phyloP scores from a whole-genome alignment of 331 rosid species.

The Acacia pycnantha region DNA sequence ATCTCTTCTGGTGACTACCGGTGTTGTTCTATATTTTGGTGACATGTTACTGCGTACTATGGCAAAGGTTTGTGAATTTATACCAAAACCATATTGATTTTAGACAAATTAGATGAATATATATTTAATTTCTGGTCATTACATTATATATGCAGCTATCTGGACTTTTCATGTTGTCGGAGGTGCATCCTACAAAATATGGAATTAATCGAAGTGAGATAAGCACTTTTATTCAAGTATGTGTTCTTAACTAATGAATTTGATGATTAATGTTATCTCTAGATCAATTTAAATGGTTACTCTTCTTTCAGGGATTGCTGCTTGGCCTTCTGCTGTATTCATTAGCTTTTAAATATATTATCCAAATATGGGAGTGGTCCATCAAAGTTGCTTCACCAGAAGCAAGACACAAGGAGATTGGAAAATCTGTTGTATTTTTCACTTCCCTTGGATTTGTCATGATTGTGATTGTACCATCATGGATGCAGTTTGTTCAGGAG shows the following conservation, averaged over 20 bases:
- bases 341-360: constrained; percentile 57
- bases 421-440: constrained; percentile 64
- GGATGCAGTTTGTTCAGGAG: constrained; percentile 87
- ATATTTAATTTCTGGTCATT: constrained; percentile 5
- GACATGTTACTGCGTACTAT: constrained; percentile 57
- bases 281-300: constrained; percentile 30
- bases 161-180: constrained; percentile 37
- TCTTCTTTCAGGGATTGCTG: constrained; percentile 74
- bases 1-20: constrained; percentile 56
- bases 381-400: constrained; percentile 39
- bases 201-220: constrained; percentile 76
- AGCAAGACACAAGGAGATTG: constrained; percentile 50
- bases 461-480: constrained; percentile 63
- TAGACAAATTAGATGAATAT: constrained; percentile 7
- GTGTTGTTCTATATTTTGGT: constrained; percentile 67
- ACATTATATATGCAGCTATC: constrained; percentile 38
- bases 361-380: constrained; percentile 59
- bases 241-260: constrained; percentile 24
- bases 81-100: background rate
- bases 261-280: constrained; percentile 31
- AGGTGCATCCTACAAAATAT: constrained; percentile 42
- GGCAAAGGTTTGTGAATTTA: constrained; percentile 46
- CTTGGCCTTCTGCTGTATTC: constrained; percentile 90
- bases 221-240: constrained; percentile 80
- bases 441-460: constrained; percentile 59